Percentiles rank a stretch among this genome's conserved stretches.
Conservation (phyloP, 2,329 filamentous ascomycete genomes). For the Aphanocladium album region DNA sequence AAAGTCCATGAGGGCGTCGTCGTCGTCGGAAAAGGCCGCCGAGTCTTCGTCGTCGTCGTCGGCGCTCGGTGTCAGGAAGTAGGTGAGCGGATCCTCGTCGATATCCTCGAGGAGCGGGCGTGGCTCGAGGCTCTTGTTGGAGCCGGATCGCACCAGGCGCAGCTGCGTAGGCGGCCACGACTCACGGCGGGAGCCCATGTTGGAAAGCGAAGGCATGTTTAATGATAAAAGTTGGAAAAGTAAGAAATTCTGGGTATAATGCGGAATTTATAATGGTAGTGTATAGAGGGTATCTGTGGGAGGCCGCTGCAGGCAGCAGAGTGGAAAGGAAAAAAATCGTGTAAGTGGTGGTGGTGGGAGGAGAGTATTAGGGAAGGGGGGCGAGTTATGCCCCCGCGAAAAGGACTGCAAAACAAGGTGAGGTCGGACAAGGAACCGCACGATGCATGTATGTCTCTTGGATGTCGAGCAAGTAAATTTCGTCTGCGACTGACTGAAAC, state of each 20-base stretch:
- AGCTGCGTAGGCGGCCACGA: slow-evolving; percentile 51
- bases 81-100: slow-evolving; percentile 50
- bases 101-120: slow-evolving; percentile 43
- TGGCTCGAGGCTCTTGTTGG: slow-evolving; percentile 31
- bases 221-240: neutral
- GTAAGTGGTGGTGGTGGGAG: neutral
- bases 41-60: slow-evolving; percentile 36
- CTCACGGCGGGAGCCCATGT: slow-evolving; percentile 34
- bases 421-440: neutral
- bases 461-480: neutral
- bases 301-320: neutral
- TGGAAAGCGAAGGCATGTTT: slow-evolving; percentile 32
- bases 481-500: neutral
- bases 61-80: slow-evolving; percentile 49
- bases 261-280: neutral
- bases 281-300: neutral
- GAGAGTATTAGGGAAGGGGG: neutral
- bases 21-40: slow-evolving; percentile 20
- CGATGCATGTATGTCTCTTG: neutral
- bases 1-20: slow-evolving; percentile 43
- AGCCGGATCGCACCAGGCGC: slow-evolving; percentile 38
- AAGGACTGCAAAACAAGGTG: neutral
- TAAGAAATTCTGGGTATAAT: neutral
- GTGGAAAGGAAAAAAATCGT: neutral
- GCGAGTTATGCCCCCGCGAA: neutral